These are phyloP conservation scores for Trichophyton simii DNA, from an alignment of 2,329 filamentous ascomycete genomes.

Conservation along the genomic window DNA sequence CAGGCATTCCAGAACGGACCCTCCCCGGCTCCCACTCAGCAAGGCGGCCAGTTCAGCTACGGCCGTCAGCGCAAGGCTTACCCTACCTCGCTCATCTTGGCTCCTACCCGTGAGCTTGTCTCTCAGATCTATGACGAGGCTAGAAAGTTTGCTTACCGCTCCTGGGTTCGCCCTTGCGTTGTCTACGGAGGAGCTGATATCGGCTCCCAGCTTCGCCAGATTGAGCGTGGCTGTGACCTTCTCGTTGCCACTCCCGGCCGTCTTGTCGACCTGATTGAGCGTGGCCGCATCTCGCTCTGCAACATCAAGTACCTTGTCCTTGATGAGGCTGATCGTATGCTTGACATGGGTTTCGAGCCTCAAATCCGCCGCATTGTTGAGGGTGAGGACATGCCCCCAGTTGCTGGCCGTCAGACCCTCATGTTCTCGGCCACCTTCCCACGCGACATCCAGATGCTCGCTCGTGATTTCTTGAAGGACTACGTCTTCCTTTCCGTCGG, in stretches of 20 bases:
- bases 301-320: constrained; percentile 99
- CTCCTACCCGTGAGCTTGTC: constrained; percentile 93
- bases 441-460: constrained; percentile 97
- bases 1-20: constrained; percentile 89
- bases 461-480: constrained; percentile 96
- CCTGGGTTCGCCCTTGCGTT: constrained; percentile 95
- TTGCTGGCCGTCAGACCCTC: constrained; percentile 81
- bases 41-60: constrained; percentile 53
- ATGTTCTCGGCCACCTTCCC: constrained; percentile 99
- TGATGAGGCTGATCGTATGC: constrained; percentile 98
- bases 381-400: constrained; percentile 89
- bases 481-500: constrained; percentile 98
- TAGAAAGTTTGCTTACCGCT: constrained; percentile 96
- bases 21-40: constrained; percentile 51
- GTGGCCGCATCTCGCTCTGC: constrained; percentile 89
- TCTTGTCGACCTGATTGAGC: constrained; percentile 95
- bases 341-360: constrained; percentile 99
- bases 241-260: constrained; percentile 94
- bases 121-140: constrained; percentile 97
- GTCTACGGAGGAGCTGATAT: constrained; percentile 99
- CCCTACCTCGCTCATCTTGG: constrained; percentile 88
- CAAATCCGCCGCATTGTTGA: constrained; percentile 98
- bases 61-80: constrained; percentile 96
- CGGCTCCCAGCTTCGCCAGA: constrained; percentile 92
- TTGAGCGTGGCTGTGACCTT: constrained; percentile 93